phyloP scores from a whole-genome alignment of 495 filamentous ascomycete genomes.

The Paragyromitra xinjiangensis region DNA sequence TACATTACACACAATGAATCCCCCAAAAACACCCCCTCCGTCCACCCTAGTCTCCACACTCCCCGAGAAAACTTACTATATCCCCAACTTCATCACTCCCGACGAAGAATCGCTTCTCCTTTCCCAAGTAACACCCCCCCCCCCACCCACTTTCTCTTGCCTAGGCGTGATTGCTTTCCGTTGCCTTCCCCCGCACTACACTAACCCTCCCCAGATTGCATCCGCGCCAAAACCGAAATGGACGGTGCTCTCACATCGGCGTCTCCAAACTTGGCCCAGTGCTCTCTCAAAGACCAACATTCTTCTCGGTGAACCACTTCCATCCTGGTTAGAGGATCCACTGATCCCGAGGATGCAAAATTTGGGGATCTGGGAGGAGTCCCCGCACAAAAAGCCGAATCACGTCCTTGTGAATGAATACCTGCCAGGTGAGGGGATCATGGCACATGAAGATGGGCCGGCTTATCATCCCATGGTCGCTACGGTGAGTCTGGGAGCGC shows the following conservation, averaged over 20 bases:
- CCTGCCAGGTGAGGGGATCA: constrained; percentile 84
- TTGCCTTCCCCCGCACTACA: constrained; percentile 1
- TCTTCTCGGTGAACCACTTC: constrained; percentile 77
- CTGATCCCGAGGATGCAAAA: constrained; percentile 72
- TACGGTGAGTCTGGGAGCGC: constrained; percentile 83
- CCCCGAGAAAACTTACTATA: constrained; percentile 80
- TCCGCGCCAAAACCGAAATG: constrained; percentile 78
- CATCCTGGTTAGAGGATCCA: constrained; percentile 77
- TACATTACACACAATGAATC: background rate
- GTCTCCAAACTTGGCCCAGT: constrained; percentile 90
- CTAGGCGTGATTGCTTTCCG: background rate
- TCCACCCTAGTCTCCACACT: constrained; percentile 57
- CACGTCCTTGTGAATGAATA: constrained; percentile 97
- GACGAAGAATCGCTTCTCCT: constrained; percentile 78
- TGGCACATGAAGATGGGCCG: constrained; percentile 92
- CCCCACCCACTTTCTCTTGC: background rate
- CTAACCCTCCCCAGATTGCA: constrained; percentile 61
- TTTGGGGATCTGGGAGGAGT: constrained; percentile 70
- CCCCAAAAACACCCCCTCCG: constrained; percentile 15
- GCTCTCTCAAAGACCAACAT: constrained; percentile 73
- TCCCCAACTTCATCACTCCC: constrained; percentile 81
- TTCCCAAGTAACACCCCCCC: constrained; percentile 19
- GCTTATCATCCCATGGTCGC: constrained; percentile 89
- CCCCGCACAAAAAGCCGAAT: constrained; percentile 81
- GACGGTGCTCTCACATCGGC: constrained; percentile 83